Conservation (phyloP, 768 basidiomycete species). For the Lenzites betulinus region DNA sequence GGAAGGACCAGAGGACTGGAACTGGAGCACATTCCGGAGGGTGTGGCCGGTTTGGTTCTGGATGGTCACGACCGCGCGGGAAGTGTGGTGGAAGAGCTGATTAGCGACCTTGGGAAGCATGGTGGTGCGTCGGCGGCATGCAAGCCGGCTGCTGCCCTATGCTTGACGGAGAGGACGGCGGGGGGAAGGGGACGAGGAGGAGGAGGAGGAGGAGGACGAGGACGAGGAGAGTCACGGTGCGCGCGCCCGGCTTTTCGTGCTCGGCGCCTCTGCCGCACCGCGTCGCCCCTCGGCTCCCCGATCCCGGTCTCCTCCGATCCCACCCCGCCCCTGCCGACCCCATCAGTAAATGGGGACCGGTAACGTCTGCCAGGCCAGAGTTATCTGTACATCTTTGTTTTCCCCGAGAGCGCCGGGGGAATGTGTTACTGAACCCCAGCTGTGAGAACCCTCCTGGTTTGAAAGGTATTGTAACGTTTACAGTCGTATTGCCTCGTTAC, state of each 20-base stretch:
- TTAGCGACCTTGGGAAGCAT: constrained; percentile 80
- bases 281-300: too few relatives aligned
- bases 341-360: too few relatives aligned
- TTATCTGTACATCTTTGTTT: too few relatives aligned
- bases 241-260: not conserved
- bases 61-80: constrained; percentile 73
- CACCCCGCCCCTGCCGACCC: too few relatives aligned
- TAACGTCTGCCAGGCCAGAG: too few relatives aligned
- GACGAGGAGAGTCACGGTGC: not conserved
- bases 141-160: constrained; percentile 12
- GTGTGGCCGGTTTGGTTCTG: constrained; percentile 70
- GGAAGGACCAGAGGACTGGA: constrained; percentile 52
- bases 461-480: too few relatives aligned
- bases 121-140: constrained; percentile 10
- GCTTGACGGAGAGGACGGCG: not conserved
- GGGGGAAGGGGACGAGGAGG: not conserved
- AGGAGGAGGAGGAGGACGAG: not conserved
- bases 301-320: too few relatives aligned
- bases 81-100: constrained; percentile 73
- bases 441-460: too few relatives aligned
- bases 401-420: too few relatives aligned
- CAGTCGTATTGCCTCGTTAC: too few relatives aligned
- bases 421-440: too few relatives aligned
- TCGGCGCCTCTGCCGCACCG: too few relatives aligned
- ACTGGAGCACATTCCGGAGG: constrained; percentile 75